Base-by-base conservation (phyloP, 805 yeast genomes). In the Yamadazyma phyllophila region DNA sequence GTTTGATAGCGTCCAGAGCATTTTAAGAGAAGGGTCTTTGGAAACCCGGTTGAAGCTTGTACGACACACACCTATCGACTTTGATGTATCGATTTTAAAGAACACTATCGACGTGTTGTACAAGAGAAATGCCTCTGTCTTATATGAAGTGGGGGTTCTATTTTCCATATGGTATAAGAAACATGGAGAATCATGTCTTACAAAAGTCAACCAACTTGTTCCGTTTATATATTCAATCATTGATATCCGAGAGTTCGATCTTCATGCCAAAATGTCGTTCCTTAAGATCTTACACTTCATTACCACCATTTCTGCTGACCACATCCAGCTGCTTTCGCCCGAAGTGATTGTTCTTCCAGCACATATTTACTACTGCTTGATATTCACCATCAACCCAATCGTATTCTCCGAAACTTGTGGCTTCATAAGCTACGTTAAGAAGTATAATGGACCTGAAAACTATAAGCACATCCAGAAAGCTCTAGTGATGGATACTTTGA, bases 401-500 rank as follows among this genome's bases (percentile, higher is more conserved):
- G 49, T 76, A 3, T 58, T 76, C 2, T 76, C 83, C 3, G 73
- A 66, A 26, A 44, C 71, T 0, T 76, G 82, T 52, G 71, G 70
- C 1, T 78, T 71, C 54, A 58, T 82, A 24, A 65, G 76, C 5
- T 63, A 60, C 46, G 57, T 76, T 47, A 76, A 77, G 49, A 57
- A 46, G 11, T 67, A 63, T 43, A 57, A 60, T 34, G 61, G 66
- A 43, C 42, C 51, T n/a, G 53, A 52, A 6, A 32, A 50, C 3
- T 49, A 58, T 30, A 68, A 70, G 42, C 51, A 53, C 8, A 40
- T 74, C 4, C 80, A 75, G 39, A 80, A 80, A 46, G 61, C 79
- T 0, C 77, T 73, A 47, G 74, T 81, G 8, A 74, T 78, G 71
- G 86, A 82, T 53, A 55, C 75, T 7, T 69, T 82, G 48, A 81